Evolutionary conservation across 345 rosid genomes (phyloP).

Genomic region (Lenwebbia sp.): DNA sequence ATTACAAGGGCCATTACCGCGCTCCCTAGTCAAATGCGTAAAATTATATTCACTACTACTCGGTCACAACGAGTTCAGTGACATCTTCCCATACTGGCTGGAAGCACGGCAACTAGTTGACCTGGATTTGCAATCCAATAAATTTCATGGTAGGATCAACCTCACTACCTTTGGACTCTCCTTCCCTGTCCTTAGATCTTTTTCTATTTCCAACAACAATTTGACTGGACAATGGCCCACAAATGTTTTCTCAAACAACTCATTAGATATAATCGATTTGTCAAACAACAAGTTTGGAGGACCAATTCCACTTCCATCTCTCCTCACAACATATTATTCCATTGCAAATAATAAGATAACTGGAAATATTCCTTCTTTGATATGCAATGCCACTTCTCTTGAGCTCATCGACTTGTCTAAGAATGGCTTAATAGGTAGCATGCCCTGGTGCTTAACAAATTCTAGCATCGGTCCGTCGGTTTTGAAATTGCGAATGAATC

Average conservation of each 20-base stretch:
- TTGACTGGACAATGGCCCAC: neutral
- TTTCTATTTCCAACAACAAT: neutral
- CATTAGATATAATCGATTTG: fast-evolving
- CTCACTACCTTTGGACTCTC: neutral
- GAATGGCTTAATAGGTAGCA: neutral
- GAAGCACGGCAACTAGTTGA: fast-evolving
- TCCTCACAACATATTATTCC: fast-evolving
- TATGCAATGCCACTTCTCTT: neutral
- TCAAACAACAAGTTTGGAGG: neutral
- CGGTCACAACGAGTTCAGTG: too few species aligned
- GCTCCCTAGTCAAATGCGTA: too few species aligned
- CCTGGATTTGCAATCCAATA: neutral
- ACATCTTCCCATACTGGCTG: neutral
- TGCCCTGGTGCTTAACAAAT: neutral
- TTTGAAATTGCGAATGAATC: neutral
- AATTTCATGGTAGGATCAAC: neutral
- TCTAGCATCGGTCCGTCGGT: neutral
- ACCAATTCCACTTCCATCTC: neutral
- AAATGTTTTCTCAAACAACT: neutral
- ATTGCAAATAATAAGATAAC: neutral
- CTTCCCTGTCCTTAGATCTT: neutral
- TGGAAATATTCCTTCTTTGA: neutral
- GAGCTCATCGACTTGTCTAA: neutral
- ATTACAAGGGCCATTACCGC: too few species aligned
- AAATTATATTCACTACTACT: too few species aligned